Evolutionary conservation across 345 rosid genomes (phyloP).

Genomic region (Moricandia arvensis): DNA sequence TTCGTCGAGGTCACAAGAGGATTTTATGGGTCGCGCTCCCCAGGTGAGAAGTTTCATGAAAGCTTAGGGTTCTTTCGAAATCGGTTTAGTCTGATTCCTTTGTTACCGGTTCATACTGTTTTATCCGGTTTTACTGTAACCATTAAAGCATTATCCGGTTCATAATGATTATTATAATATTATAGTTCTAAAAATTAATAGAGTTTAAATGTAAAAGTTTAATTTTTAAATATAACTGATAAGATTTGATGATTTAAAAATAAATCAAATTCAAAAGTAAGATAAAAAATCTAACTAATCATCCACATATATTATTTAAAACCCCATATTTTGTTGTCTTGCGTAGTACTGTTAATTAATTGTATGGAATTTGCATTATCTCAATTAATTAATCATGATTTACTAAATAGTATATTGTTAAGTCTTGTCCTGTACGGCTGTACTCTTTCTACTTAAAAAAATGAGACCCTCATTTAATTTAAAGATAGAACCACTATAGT

Average conservation of each 20-base stretch:
- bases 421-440: neutral
- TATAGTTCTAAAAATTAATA: neutral
- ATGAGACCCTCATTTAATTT: constrained; percentile 2
- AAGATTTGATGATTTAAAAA: neutral
- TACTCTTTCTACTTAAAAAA: neutral
- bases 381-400: constrained; percentile 22
- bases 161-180: neutral
- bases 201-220: no score
- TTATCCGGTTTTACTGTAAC: neutral
- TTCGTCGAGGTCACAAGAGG: no score
- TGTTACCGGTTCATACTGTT: neutral
- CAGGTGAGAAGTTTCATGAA: no score
- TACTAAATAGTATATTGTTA: constrained; percentile 10
- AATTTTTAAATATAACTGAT: neutral
- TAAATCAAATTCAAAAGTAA: neutral
- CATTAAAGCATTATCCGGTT: no score
- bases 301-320: neutral
- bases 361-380: neutral
- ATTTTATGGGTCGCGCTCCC: no score
- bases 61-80: neutral
- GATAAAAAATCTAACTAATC: neutral
- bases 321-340: neutral
- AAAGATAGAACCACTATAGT: neutral
- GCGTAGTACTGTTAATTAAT: constrained; percentile 1
- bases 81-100: neutral